Base-by-base conservation (phyloP, 805 yeast genomes). In the Kuraishia molischiana region DNA sequence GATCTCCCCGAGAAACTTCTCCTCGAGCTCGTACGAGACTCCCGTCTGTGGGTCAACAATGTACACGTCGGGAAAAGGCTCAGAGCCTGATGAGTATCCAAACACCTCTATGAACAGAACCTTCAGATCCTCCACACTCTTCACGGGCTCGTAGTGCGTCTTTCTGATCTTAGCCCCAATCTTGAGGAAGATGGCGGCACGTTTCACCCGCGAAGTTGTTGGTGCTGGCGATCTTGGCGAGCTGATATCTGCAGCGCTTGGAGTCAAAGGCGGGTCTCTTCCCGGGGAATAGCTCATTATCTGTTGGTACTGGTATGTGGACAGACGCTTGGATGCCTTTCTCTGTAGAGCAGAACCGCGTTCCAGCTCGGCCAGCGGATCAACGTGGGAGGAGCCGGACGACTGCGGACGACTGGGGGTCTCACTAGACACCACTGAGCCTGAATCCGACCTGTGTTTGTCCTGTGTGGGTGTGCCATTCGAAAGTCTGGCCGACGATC, bases 261-360 rank as follows among this genome's bases (percentile, higher is more conserved):
- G n/a, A 22, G 58, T 56, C 36, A 38, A 58, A 49, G 8, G 55
- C 42, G 54, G 24, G 50, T 54, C 41, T 46, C 50, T 40, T 46
- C 39, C 39, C 50, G 9, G 70, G 53, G 41, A 61, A 61, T 37
- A 39, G 42, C 70, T 75, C 0, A 85, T 65, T 9, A 84, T 66
- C 49, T 82, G 84, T 1, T 94, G 85, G 58, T 80, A 79, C 51
- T 90, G 97, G 43, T 89, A 90, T 0, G 97, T 96, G 4, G 96
- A 86, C 53, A 82, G 90, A 39, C 98, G 66, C 48, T 90, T 81
- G 0, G 97, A 89, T 0, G 97, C 99, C 43, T 96, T 72, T 47
- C 99, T 72, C 62, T 82, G 94, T 24, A 92, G 63, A 3, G 85
- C 81, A 35, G 84, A 85, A 3, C 89, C 85, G 34, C 79, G 77